Conservation (phyloP, 345 rosid species). For the Theobroma cacao region DNA sequence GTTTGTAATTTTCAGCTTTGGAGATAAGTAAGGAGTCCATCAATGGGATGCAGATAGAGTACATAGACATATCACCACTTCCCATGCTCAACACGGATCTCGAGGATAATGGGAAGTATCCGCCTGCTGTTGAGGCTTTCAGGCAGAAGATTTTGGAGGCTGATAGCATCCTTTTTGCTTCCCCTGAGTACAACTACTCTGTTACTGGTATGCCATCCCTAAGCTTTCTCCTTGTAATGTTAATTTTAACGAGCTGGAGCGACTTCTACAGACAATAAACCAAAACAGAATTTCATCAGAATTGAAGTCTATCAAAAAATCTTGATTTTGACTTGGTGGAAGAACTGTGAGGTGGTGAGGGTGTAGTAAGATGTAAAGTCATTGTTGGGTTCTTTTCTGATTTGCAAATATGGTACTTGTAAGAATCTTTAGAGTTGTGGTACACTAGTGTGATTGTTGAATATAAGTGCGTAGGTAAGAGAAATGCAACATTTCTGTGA, state of each 20-base stretch:
- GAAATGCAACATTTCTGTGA: neutral
- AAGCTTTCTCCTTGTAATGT: neutral
- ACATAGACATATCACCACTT: constrained; percentile 51
- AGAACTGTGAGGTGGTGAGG: neutral
- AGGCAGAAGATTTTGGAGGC: constrained; percentile 3
- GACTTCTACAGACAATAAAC: neutral
- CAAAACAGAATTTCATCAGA: neutral
- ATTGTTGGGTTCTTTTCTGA: too few relatives aligned
- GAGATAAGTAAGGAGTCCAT: constrained; percentile 38
- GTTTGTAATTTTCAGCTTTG: constrained; percentile 34
- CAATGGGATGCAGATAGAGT: constrained; percentile 49
- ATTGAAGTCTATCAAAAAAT: neutral
- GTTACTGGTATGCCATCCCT: constrained; percentile 6
- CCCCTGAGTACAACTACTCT: constrained; percentile 11
- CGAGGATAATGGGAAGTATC: constrained; percentile 14
- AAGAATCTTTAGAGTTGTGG: too few relatives aligned
- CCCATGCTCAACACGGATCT: constrained; percentile 64
- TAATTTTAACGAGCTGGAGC: neutral
- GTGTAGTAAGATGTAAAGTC: neutral
- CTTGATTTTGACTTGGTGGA: neutral
- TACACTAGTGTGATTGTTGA: neutral
- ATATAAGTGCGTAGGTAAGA: neutral
- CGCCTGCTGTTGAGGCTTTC: constrained; percentile 14
- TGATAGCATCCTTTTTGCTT: neutral
- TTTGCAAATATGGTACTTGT: neutral